Conservation (phyloP, 2,329 filamentous ascomycete genomes). For the Aspergillus felis region DNA sequence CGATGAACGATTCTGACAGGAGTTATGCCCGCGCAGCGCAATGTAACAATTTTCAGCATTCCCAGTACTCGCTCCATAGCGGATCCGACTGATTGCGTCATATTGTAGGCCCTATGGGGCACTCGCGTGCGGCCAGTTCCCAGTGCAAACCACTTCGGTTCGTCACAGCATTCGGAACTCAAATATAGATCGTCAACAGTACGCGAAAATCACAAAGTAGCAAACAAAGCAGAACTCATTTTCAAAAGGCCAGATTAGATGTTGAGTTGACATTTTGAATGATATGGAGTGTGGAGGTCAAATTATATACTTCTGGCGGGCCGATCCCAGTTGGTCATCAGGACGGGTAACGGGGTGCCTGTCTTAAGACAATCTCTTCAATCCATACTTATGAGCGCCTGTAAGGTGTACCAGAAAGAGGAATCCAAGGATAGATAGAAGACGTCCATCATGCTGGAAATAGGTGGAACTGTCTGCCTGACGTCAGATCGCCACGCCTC, state of each 20-base stretch:
- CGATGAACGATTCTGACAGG: neutral
- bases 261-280: neutral
- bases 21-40: neutral
- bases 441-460: neutral
- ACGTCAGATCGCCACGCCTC: conserved; percentile 4
- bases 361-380: neutral
- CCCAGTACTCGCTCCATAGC: neutral
- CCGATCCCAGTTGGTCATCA: neutral
- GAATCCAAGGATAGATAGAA: neutral
- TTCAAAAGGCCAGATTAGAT: neutral
- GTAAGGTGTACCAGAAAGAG: neutral
- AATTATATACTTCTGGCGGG: neutral
- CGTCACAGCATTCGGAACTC: neutral
- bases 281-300: neutral
- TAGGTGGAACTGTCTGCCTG: neutral
- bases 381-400: neutral
- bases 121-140: neutral
- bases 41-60: neutral
- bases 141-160: neutral
- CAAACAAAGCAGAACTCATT: neutral
- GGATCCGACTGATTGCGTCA: neutral
- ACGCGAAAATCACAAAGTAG: too few species aligned
- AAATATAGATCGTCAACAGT: neutral
- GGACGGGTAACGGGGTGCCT: too few species aligned
- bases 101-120: neutral